phyloP scores from a whole-genome alignment of 352 stramenopile species.

The Phytophthora sojae region DNA sequence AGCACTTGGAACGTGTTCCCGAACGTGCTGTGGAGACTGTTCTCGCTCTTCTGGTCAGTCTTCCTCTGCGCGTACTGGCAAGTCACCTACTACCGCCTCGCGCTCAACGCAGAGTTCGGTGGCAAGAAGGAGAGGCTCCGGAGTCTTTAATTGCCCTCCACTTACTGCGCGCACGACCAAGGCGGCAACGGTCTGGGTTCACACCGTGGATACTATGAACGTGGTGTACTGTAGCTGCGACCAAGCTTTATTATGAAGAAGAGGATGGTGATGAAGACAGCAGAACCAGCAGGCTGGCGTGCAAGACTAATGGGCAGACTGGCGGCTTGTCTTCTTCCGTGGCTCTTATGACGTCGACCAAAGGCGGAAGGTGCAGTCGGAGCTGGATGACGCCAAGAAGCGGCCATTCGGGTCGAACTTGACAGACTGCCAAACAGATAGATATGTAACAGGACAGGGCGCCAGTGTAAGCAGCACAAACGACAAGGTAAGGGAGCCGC shows the following conservation, averaged over 20 bases:
- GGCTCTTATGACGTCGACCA: conserved; percentile 70
- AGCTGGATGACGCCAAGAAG: conserved; percentile 92
- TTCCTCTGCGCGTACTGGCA: conserved; percentile 70
- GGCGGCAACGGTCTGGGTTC: conserved; percentile 1
- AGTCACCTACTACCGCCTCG: conserved; percentile 73
- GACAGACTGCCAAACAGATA: conserved; percentile 68
- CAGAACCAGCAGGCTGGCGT: conserved; percentile 4
- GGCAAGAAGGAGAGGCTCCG: conserved; percentile 84
- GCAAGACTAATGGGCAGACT: conserved; percentile 7
- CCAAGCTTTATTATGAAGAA: conserved; percentile 29
- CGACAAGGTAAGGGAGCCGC: conserved; percentile 18
- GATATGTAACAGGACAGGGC: conserved; percentile 30
- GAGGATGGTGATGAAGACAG: conserved; percentile 11
- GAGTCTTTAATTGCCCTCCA: conserved; percentile 55
- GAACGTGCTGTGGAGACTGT: conserved; percentile 79
- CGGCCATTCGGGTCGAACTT: conserved; percentile 90
- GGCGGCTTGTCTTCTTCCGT: conserved; percentile 5
- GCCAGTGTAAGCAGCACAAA: conserved; percentile 14
- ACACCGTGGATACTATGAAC: conserved; percentile 15
- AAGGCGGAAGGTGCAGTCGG: conserved; percentile 94
- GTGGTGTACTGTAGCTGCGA: conserved; percentile 20
- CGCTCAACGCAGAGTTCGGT: conserved; percentile 73
- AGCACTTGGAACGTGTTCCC: conserved; percentile 83
- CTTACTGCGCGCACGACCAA: neutral
- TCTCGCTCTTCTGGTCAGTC: conserved; percentile 62